These are phyloP conservation scores for Candolleomyces eurysporus DNA, from an alignment of 768 basidiomycete species.

Conservation along the genomic window DNA sequence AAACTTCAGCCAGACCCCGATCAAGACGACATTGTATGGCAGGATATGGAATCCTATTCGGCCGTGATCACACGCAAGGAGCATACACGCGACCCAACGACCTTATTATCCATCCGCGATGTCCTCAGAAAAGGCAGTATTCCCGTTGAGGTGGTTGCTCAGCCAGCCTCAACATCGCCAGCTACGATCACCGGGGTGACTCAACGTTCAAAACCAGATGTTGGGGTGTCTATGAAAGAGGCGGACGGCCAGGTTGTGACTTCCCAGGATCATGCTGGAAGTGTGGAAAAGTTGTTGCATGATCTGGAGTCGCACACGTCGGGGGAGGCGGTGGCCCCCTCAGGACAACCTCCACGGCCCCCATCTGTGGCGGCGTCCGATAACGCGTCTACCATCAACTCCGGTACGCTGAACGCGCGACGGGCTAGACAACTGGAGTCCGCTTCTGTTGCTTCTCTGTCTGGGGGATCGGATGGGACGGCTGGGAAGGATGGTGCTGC, in stretches of 20 bases:
- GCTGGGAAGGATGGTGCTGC: constrained; percentile 22
- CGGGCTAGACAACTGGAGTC: constrained; percentile 12
- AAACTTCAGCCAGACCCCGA: constrained; percentile 56
- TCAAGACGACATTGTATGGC: constrained; percentile 53
- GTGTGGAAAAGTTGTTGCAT: constrained; percentile 42
- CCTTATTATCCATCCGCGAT: constrained; percentile 57
- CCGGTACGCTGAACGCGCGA: background rate
- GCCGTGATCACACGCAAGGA: constrained; percentile 63
- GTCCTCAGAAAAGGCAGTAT: constrained; percentile 54
- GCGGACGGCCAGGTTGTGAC: constrained; percentile 49
- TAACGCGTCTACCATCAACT: background rate
- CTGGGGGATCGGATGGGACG: constrained; percentile 32
- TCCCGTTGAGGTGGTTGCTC: constrained; percentile 26
- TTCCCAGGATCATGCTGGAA: constrained; percentile 30
- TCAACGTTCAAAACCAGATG: constrained; percentile 54
- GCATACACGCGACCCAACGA: constrained; percentile 57
- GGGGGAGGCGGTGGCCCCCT: constrained; percentile 26
- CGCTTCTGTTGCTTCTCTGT: background rate
- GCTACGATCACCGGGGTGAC: constrained; percentile 10
- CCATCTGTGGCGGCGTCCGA: constrained; percentile 21
- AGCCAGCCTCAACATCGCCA: background rate
- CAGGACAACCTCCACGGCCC: constrained; percentile 18
- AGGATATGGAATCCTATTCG: constrained; percentile 59
- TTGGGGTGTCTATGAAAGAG: constrained; percentile 48
- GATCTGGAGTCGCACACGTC: constrained; percentile 29